A percentile compares a stretch with the other conserved stretches of the same genome.
Conservation (phyloP, 164 flowering plant species). For the Platanus orientalis region DNA sequence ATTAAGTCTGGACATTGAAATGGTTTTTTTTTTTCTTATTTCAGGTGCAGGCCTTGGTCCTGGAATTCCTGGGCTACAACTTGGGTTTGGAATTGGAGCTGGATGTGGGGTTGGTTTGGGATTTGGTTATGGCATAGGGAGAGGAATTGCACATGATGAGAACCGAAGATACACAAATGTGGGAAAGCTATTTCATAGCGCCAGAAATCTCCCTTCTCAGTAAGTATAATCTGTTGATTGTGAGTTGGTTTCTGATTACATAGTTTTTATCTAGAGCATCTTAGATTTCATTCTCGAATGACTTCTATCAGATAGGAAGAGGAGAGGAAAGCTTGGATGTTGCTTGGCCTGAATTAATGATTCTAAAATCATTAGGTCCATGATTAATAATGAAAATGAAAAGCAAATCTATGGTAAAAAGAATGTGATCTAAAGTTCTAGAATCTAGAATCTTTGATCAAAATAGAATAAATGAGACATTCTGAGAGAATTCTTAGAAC, state of each 20-base stretch:
- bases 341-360: too few relatives aligned
- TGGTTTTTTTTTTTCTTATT: not conserved
- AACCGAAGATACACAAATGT: constrained; percentile 54
- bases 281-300: not conserved
- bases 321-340: too few relatives aligned
- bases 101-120: constrained; percentile 96
- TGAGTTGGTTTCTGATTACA: not conserved
- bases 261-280: not conserved
- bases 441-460: too few relatives aligned
- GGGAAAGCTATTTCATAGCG: constrained; percentile 38
- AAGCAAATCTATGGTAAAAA: too few relatives aligned
- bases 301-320: too few relatives aligned
- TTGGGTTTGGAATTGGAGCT: constrained; percentile 83
- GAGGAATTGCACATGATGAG: constrained; percentile 74
- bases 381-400: too few relatives aligned
- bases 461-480: too few relatives aligned
- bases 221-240: constrained; percentile 31
- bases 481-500: too few relatives aligned
- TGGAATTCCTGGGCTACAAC: constrained; percentile 80
- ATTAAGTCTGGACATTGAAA: not conserved
- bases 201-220: constrained; percentile 47
- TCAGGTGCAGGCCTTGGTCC: constrained; percentile 82
- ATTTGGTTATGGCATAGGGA: constrained; percentile 89
- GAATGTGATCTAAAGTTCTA: too few relatives aligned
- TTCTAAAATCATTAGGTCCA: too few relatives aligned